phyloP scores from a whole-genome alignment of 371 early-diverging fungal genomes.

The Parasitella parasitica region DNA sequence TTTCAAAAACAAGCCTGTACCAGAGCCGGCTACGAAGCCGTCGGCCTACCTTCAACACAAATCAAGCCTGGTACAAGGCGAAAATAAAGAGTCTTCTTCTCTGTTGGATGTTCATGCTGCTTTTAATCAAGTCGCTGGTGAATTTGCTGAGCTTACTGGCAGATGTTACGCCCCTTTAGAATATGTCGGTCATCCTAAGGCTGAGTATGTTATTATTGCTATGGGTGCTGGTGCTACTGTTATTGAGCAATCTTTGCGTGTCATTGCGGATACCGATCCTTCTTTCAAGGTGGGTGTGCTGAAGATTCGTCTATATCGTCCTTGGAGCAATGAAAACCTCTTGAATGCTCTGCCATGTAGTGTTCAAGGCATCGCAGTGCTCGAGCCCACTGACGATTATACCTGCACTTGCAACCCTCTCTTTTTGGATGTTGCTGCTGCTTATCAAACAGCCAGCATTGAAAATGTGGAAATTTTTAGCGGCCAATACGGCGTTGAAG shows the following conservation, averaged over 20 bases:
- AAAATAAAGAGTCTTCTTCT: neutral
- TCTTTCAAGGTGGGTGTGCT: conserved; percentile 50
- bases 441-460: conserved; percentile 53
- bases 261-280: conserved; percentile 4
- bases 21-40: neutral
- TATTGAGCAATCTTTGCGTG: conserved; percentile 34
- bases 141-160: conserved; percentile 33
- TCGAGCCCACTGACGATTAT: conserved; percentile 61
- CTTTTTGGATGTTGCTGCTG: conserved; percentile 71
- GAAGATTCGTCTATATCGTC: conserved; percentile 65
- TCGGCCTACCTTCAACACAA: conserved; percentile 35
- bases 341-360: conserved; percentile 53
- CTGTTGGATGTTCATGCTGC: neutral
- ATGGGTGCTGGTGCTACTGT: conserved; percentile 57
- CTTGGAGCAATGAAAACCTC: conserved; percentile 53
- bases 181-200: conserved; percentile 46
- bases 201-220: conserved; percentile 56
- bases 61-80: neutral
- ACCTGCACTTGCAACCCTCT: conserved; percentile 69
- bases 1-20: conserved; percentile 8
- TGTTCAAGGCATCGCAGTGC: conserved; percentile 57
- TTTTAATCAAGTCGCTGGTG: conserved; percentile 15
- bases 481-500: conserved; percentile 50
- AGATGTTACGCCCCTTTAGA: conserved; percentile 45
- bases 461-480: conserved; percentile 46